phyloP scores from a whole-genome alignment of 805 yeast genomes.

The Pichia cephalocereana region DNA sequence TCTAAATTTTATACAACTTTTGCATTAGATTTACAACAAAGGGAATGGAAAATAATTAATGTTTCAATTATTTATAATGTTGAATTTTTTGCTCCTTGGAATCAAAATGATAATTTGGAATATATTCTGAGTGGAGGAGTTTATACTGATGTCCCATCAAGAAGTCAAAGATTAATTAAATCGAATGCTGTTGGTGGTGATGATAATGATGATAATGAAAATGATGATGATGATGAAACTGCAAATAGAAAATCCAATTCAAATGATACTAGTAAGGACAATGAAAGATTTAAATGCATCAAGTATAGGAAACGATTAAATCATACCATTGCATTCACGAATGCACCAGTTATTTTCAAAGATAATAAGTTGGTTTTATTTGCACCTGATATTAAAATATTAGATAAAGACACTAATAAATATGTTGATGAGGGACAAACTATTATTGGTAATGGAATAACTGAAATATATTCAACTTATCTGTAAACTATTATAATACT shows the following conservation, averaged over 20 bases:
- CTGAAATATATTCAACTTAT: constrained; percentile 7
- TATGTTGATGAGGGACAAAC: constrained; percentile 1
- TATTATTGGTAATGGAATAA: constrained; percentile 8
- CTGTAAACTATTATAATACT: not conserved
- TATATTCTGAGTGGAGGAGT: constrained; percentile 3
- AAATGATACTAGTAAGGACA: not conserved
- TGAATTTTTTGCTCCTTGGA: constrained; percentile 5
- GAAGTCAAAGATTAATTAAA: not conserved
- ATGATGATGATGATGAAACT: not conserved
- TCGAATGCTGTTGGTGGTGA: not conserved
- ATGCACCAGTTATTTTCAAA: constrained; percentile 1
- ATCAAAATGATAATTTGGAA: not conserved
- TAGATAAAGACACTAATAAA: constrained; percentile 5
- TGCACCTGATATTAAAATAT: constrained; percentile 7
- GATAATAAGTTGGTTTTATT: constrained; percentile 7
- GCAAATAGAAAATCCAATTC: not conserved
- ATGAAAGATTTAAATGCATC: not conserved
- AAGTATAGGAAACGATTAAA: not conserved
- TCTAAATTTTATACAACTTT: not conserved
- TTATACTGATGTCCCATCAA: not conserved
- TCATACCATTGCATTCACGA: not conserved
- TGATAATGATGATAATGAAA: not conserved
- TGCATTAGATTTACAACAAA: not conserved
- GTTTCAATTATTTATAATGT: not conserved
- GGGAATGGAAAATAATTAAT: not conserved